phyloP scores from a whole-genome alignment of 202 grass and related monocot species.

The Carex arenaria region DNA sequence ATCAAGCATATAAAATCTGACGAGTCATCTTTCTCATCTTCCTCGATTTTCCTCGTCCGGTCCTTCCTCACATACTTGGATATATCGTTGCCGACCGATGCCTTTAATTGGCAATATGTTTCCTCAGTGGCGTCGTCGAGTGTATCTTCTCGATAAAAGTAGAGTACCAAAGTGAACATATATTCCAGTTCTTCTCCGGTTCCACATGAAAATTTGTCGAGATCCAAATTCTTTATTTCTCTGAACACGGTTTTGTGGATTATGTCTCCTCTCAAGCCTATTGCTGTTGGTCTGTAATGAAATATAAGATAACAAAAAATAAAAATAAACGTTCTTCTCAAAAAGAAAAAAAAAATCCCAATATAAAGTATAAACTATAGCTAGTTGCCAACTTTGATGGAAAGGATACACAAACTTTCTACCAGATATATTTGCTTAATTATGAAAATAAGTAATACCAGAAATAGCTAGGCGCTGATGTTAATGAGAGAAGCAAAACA shows the following conservation, averaged over 20 bases:
- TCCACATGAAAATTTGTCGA: too few relatives aligned
- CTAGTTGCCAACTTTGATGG: background rate
- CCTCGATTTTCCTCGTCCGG: background rate
- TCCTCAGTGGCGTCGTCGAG: background rate
- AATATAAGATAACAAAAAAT: background rate
- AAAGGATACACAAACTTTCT: background rate
- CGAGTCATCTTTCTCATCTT: background rate
- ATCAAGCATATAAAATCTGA: conserved; percentile 1
- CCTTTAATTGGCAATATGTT: background rate
- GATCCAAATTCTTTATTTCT: background rate
- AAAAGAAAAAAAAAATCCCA: background rate
- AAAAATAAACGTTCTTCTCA: background rate
- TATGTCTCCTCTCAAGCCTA: background rate
- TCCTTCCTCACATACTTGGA: conserved; percentile 9
- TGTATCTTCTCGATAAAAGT: background rate
- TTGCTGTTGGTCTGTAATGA: background rate
- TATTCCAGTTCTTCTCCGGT: too few relatives aligned
- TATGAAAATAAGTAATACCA: background rate
- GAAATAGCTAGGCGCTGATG: background rate
- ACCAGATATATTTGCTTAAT: background rate
- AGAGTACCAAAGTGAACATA: too few relatives aligned
- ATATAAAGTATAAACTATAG: background rate
- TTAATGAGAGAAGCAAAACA: background rate
- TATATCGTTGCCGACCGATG: background rate
- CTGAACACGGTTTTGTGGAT: too few relatives aligned